phyloP scores from a whole-genome alignment of 2,329 filamentous ascomycete species.

The Apiospora sp. region DNA sequence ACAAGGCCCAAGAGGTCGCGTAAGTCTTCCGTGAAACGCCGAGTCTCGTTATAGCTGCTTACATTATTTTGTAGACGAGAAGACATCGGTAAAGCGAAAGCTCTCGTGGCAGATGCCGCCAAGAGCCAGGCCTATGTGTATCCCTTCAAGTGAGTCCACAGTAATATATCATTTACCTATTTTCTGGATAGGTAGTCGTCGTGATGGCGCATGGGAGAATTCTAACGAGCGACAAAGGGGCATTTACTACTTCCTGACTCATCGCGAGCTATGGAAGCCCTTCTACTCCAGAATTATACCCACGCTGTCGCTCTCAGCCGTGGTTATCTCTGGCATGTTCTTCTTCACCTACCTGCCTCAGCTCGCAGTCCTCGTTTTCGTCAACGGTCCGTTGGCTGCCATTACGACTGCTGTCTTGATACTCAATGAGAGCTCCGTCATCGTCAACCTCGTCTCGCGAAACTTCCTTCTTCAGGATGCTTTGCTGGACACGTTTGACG shows the following conservation, averaged over 20 bases:
- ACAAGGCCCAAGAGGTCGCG: slow-evolving; percentile 60
- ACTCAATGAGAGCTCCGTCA: slow-evolving; percentile 66
- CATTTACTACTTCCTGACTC: slow-evolving; percentile 65
- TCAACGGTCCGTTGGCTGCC: slow-evolving; percentile 84
- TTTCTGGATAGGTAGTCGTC: neutral
- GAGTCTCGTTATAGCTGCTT: neutral
- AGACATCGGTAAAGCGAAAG: slow-evolving; percentile 73
- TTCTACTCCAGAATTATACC: slow-evolving; percentile 62
- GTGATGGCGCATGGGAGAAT: neutral
- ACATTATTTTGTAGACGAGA: slow-evolving; percentile 59
- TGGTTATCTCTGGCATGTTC: slow-evolving; percentile 84
- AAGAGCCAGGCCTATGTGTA: slow-evolving; percentile 85
- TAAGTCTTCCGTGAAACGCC: slow-evolving; percentile 38
- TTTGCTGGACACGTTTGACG: slow-evolving; percentile 89
- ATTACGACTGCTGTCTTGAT: slow-evolving; percentile 75
- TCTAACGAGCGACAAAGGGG: slow-evolving; percentile 46
- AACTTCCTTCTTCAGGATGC: slow-evolving; percentile 83
- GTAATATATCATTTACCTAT: neutral
- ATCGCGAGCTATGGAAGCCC: slow-evolving; percentile 66
- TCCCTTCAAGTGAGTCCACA: slow-evolving; percentile 68
- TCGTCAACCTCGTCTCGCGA: slow-evolving; percentile 65
- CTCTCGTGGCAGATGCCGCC: slow-evolving; percentile 72
- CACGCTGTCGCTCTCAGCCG: slow-evolving; percentile 74
- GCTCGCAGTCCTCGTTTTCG: slow-evolving; percentile 80
- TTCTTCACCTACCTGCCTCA: slow-evolving; percentile 87